Evolutionary conservation across 164 flowering plant genomes (phyloP).

Genomic region (Sedum album): DNA sequence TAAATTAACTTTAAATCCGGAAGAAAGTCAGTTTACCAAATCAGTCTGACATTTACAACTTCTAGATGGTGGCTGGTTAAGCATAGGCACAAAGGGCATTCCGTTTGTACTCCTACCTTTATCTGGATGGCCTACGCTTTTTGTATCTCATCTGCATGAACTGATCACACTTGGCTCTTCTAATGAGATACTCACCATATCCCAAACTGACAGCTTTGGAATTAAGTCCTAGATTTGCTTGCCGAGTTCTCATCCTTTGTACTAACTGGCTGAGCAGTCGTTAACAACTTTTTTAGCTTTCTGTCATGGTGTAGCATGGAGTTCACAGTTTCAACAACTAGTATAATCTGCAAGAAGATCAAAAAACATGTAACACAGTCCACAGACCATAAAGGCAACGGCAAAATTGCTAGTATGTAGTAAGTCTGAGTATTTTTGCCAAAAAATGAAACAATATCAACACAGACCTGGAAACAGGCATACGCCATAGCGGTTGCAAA

Average conservation of each 20-base stretch:
- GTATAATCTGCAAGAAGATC: conserved; percentile 49
- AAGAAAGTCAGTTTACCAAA: too few relatives aligned
- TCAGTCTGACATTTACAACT: too few relatives aligned
- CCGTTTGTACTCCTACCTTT: not conserved
- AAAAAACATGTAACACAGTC: not conserved
- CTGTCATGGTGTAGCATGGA: conserved; percentile 84
- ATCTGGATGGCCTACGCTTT: not conserved
- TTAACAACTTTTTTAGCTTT: conserved; percentile 35
- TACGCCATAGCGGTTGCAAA: conserved; percentile 87
- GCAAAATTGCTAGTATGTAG: not conserved
- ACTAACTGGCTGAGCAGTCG: not conserved
- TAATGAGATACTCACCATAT: not conserved
- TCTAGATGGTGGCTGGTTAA: too few relatives aligned
- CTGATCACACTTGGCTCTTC: not conserved
- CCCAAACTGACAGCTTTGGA: not conserved
- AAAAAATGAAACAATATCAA: not conserved
- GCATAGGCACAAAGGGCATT: not conserved
- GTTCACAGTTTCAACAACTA: conserved; percentile 81
- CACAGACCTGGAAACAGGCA: conserved; percentile 82
- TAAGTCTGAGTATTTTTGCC: not conserved
- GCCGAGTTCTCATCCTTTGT: not conserved
- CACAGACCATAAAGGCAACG: not conserved
- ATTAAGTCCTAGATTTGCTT: not conserved
- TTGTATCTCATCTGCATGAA: not conserved
- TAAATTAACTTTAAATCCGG: too few relatives aligned